Base-by-base conservation (phyloP, 1,284 basidiomycete genomes). In the Exobasidium cylindrosporum region DNA sequence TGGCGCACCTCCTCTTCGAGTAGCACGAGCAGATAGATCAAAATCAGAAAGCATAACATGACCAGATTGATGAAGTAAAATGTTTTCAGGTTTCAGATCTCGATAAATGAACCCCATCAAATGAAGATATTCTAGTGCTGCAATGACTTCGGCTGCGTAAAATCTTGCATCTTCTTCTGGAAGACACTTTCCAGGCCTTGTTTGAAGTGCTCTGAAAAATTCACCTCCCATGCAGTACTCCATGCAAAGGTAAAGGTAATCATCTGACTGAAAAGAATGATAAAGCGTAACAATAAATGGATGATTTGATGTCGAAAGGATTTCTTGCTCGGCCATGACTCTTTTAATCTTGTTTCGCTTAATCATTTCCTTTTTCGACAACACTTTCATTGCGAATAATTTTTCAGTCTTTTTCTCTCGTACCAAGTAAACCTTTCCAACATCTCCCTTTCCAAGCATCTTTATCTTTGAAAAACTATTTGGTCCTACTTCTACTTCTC, bases 31-130 rank as follows among this genome's bases (percentile, higher is more conserved):
- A 11, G 95, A 96, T 31, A 99, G 85, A 83, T 98, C 96, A 83
- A 99, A 99, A 82, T 99, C 96, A 52, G 95, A 97, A 70, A 99
- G 83, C 93, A 97, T 97, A 74, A 99, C 96, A 82, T 99, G 96
- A 17, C 96, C 96, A 23, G 92, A 93, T 79, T 97, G 91, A 82
- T 98, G 96, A 57, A 99, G 84, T n/a, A 99, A 84, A 74, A 99
- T 98, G 81, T 98, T 93, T 97, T 99, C 96, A 31, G 96, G 96
- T 82, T 99, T 99, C 58, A 99, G 86, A 84, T 98, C 96, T 56
- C 96, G 88, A 83, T 99, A 99, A 74, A 98, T 97, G 83, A 96
- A 98, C 32, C 96, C 96, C 87, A 97, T 97, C 64, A 97, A 85
- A 84, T 99, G 96, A 40, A 99, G 84, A 80, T 98, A 98, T 83